Evolutionary conservation across 352 stramenopile genomes (phyloP), one percentile per base, ranked within the genome.

Genomic region (Globisporangium echinulatum): DNA sequence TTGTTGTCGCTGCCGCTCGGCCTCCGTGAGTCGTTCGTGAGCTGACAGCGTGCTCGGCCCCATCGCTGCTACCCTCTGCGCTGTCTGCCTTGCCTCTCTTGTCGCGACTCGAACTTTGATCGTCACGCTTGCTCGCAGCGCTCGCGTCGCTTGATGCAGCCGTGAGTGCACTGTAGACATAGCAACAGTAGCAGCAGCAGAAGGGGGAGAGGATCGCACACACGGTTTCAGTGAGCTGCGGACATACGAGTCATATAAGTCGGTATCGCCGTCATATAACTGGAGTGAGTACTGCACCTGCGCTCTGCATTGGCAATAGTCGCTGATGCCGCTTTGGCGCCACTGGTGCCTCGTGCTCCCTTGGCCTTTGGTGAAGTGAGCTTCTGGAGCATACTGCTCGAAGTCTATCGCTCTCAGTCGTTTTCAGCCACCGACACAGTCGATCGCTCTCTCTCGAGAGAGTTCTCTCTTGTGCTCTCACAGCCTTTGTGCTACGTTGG

Each of bases 361-460:
- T 54, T 67, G 42, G 25, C 38, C 40, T 52, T 70, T 44, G 74
- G 74, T n/a, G 71, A 83, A 54, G 72, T 70, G 14, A 81, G 62
- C 54, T 83, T 83, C 70, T 70, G 75, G 9, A 83, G 62, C 74
- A 83, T 79, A 7, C 7, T 51, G 5, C 33, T 42, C 11, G 19
- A 25, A 33, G 25, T 33, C 25, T 33, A 1, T 33, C 25, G 25
- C 25, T 2, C 25, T 33, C 25, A 33, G 25, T 33, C 25, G 25
- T 33, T 33, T 2, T 33, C 25, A 33, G 25, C 25, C 25, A 33
- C 25, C 25, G 25, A 33, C 25, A 2, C 7, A 4, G 42, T 25
- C 40, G 25, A 37, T 13, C 44, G 40, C 17, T 39, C 46, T 39
- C 15, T 7, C 51, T 25, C 19, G 19, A 25, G 19, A 25, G 19